Conservation (phyloP, 768 basidiomycete genomes). For the Collybia mongolica region DNA sequence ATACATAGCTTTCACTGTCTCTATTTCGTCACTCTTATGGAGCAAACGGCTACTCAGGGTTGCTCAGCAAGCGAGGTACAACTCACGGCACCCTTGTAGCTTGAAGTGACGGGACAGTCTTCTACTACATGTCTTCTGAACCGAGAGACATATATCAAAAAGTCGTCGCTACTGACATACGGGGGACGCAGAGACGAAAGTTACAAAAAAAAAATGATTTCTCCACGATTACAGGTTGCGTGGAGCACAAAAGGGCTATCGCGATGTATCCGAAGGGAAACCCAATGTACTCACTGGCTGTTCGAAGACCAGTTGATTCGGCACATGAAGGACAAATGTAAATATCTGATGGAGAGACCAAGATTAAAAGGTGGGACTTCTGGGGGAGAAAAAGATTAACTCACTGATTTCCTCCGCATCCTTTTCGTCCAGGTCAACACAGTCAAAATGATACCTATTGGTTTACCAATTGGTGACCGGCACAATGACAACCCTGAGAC, state of each 20-base stretch:
- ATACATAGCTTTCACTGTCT: constrained; percentile 11
- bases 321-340: constrained; percentile 57
- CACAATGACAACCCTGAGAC: constrained; percentile 2
- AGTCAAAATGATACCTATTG: constrained; percentile 78
- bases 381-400: constrained; percentile 24
- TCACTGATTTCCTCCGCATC: constrained; percentile 78
- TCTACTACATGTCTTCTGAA: constrained; percentile 17
- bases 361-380: background rate
- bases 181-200: constrained; percentile 20
- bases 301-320: constrained; percentile 58
- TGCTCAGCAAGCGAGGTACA: constrained; percentile 17
- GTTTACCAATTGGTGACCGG: constrained; percentile 4
- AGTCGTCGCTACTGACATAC: constrained; percentile 17
- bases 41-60: constrained; percentile 22
- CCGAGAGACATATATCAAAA: constrained; percentile 11
- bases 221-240: constrained; percentile 32
- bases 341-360: constrained; percentile 42
- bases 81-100: constrained; percentile 18
- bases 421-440: constrained; percentile 57
- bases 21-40: constrained; percentile 15
- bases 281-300: constrained; percentile 73
- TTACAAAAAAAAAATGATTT: constrained; percentile 29
- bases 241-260: constrained; percentile 24
- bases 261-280: constrained; percentile 26
- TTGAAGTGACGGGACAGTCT: constrained; percentile 15